These are phyloP conservation scores for Santalum album DNA, from an alignment of 164 flowering plant genomes.

Conservation along the genomic window DNA sequence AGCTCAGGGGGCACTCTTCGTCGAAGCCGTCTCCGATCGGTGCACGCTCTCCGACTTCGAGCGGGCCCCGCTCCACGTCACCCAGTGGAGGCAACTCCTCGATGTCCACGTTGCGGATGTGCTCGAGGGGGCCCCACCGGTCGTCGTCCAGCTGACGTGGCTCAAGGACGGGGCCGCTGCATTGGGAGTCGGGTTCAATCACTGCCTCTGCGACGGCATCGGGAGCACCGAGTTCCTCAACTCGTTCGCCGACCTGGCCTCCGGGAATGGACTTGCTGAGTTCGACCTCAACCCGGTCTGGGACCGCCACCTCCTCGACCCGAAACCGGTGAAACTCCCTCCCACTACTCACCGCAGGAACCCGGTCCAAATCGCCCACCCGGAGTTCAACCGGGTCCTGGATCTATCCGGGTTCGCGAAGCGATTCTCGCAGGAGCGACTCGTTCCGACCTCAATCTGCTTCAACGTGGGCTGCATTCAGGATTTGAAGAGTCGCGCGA, in stretches of 20 bases:
- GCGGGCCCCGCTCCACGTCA: constrained; percentile 26
- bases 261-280: constrained; percentile 10
- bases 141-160: constrained; percentile 69
- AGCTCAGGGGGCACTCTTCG: constrained; percentile 52
- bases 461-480: constrained; percentile 18
- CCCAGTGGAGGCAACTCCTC: constrained; percentile 44
- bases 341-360: neutral
- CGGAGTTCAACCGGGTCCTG: constrained; percentile 47
- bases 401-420: constrained; percentile 35
- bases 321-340: neutral
- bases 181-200: constrained; percentile 43
- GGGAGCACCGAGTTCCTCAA: constrained; percentile 60
- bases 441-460: constrained; percentile 35
- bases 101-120: constrained; percentile 43
- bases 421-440: constrained; percentile 29
- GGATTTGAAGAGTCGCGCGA: constrained; percentile 30
- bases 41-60: constrained; percentile 25
- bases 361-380: constrained; percentile 28
- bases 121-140: constrained; percentile 40
- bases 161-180: constrained; percentile 47
- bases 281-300: constrained; percentile 31
- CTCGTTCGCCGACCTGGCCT: constrained; percentile 39
- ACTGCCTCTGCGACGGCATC: constrained; percentile 57
- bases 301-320: constrained; percentile 50
- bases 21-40: constrained; percentile 36